A percentile compares a stretch with the other conserved stretches of the same genome.
These are phyloP conservation scores for Fusarium sublunatum DNA, from an alignment of 2,329 filamentous ascomycete species.

Conservation along the genomic window DNA sequence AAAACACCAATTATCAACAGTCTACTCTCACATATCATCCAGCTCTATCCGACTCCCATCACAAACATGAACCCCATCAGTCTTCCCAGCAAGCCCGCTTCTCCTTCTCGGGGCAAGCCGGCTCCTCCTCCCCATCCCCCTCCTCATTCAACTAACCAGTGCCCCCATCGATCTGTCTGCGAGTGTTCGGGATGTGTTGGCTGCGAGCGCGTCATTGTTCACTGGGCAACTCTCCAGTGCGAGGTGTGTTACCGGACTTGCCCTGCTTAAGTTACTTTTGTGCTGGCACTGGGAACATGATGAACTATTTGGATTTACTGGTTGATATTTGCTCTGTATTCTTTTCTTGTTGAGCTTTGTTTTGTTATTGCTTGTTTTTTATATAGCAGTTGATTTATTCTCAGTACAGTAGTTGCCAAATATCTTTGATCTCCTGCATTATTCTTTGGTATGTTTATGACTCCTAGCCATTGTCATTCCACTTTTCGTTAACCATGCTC, in stretches of 20 bases:
- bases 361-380: too few species aligned
- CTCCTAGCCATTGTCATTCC: too few species aligned
- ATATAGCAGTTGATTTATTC: too few species aligned
- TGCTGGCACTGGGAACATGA: not conserved
- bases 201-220: not conserved
- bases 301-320: not conserved
- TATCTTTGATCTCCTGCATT: too few species aligned
- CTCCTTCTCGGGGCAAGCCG: not conserved
- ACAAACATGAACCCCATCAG: not conserved
- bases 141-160: not conserved
- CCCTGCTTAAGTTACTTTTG: not conserved
- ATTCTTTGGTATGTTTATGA: too few species aligned
- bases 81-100: not conserved
- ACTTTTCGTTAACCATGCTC: too few species aligned
- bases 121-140: not conserved
- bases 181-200: not conserved
- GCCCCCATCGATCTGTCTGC: not conserved
- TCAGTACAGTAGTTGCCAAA: too few species aligned
- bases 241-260: not conserved
- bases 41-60: not conserved
- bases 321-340: not conserved
- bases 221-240: slow-evolving; percentile 2
- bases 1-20: not conserved
- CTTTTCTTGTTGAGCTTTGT: too few species aligned
- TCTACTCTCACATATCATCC: not conserved